Evolutionary conservation across 192 early-diverging fungal genomes (phyloP), one percentile per base, ranked within the genome.

Genomic region (Coemansia sp.): DNA sequence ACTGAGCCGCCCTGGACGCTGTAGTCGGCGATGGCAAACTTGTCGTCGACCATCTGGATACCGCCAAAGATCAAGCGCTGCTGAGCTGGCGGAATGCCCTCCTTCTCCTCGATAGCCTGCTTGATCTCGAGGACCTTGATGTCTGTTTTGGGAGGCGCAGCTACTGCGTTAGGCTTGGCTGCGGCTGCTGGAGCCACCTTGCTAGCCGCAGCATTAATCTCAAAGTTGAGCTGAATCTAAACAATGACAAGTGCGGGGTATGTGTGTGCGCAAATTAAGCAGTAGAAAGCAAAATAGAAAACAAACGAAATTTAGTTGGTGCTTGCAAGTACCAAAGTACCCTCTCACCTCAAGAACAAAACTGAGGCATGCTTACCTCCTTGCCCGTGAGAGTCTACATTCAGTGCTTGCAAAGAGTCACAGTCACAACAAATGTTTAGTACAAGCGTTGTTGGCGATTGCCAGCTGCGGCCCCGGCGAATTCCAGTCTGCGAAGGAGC

Each of bases 71-170:
- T 99, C 39, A 99, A 79, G 10, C 96, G 89, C 69, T 99, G 97
- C 76, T 99, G 97, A 17, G 90, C 85, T 29, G 96, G 96, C 6
- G 97, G 96, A 62, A 99, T 99, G 59, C 96, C 97, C 73, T 97
- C 95, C 83, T 96, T 96, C 79, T 94, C 94, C 67, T 98, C 94
- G 43, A 99, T 89, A 62, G 88, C 82, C 65, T 97, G 90, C 81
- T 98, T 98, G 83, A 99, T 92, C 40, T 40, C 4, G 3, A 17
- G 12, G 56, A 90, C 89, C 68, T 80, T 92, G 43, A 46, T 46
- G 19, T 46, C 43, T 6, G 43, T 22, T 46, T 46, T 46, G 6
- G 22, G 7, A 46, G 43, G 1, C n/a, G 20, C 43, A 8, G n/a
- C n/a, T n/a, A n/a, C n/a, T n/a, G n/a, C n/a, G n/a, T 22, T 9